Conservation (phyloP, 306 rosid species). For the Arachis stenosperma region DNA sequence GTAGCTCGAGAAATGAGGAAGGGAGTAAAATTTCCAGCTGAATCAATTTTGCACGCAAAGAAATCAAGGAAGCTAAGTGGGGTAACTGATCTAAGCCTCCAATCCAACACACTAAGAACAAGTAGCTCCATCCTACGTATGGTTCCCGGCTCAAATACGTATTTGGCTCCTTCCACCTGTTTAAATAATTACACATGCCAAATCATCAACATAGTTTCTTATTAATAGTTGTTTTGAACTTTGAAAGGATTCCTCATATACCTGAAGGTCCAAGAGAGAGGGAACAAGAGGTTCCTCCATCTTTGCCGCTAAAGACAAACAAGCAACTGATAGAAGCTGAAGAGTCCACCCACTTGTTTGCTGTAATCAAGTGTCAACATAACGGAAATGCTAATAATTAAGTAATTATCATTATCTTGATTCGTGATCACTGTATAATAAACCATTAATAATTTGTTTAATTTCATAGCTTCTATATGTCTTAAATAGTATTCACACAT, state of each 20-base stretch:
- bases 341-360: constrained; percentile 75
- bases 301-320: constrained; percentile 95
- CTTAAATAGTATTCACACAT: constrained; percentile 11
- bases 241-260: constrained; percentile 30
- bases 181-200: constrained; percentile 7
- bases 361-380: constrained; percentile 41
- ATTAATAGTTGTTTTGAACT: no score
- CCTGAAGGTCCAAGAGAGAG: constrained; percentile 83
- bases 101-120: constrained; percentile 78
- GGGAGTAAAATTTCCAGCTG: constrained; percentile 53
- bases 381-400: constrained; percentile 8
- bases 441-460: background rate
- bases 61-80: constrained; percentile 74
- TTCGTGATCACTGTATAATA: background rate
- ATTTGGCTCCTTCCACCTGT: constrained; percentile 76
- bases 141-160: constrained; percentile 74
- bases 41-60: constrained; percentile 74
- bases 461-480: background rate
- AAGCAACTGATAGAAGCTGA: constrained; percentile 82
- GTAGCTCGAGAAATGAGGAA: constrained; percentile 75
- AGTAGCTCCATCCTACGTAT: constrained; percentile 78
- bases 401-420: constrained; percentile 10
- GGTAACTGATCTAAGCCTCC: constrained; percentile 87
- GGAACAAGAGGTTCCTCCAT: constrained; percentile 98
- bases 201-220: background rate